A percentile compares a stretch with the other conserved stretches of the same genome.
Conservation (phyloP, 2,329 filamentous ascomycete species). For the Nemania serpens region DNA sequence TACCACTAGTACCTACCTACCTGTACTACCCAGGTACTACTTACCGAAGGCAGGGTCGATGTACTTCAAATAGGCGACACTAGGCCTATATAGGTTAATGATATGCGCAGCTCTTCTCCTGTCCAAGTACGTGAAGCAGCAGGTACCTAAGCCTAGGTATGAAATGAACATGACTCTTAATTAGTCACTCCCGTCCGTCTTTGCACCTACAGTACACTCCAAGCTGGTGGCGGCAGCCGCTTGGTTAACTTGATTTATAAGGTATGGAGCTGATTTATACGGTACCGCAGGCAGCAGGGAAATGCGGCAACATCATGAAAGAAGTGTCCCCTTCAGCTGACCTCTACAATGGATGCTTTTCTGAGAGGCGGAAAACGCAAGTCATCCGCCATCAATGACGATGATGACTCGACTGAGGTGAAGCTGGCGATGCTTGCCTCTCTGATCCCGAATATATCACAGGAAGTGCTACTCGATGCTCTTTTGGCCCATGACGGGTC, state of each 20-base stretch:
- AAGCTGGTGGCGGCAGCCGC: too few relatives aligned
- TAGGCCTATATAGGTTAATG: too few relatives aligned
- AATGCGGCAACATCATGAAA: slow-evolving; percentile 12
- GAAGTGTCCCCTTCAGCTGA: background rate
- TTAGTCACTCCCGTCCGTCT: background rate
- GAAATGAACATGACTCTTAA: background rate
- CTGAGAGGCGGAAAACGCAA: slow-evolving; percentile 60
- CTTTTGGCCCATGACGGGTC: slow-evolving; percentile 79
- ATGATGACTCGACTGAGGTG: slow-evolving; percentile 80
- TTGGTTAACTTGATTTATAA: too few relatives aligned
- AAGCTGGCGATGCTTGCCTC: slow-evolving; percentile 86
- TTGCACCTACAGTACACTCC: background rate
- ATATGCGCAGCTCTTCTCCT: too few relatives aligned
- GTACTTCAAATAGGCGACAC: too few relatives aligned
- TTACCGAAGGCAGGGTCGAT: too few relatives aligned
- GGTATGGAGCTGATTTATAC: background rate
- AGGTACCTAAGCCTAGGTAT: background rate
- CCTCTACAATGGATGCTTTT: slow-evolving; percentile 60
- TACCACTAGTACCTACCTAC: too few relatives aligned
- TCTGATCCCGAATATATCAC: slow-evolving; percentile 66
- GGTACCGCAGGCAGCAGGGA: background rate
- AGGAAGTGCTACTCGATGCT: slow-evolving; percentile 75
- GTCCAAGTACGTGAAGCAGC: too few relatives aligned
- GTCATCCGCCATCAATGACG: slow-evolving; percentile 34
- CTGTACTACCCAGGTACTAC: too few relatives aligned